A percentile compares a stretch with the other conserved stretches of the same genome.
These are phyloP conservation scores for Cymbopogon citratus DNA, from an alignment of 176 grass and related monocot genomes.

Conservation along the genomic window DNA sequence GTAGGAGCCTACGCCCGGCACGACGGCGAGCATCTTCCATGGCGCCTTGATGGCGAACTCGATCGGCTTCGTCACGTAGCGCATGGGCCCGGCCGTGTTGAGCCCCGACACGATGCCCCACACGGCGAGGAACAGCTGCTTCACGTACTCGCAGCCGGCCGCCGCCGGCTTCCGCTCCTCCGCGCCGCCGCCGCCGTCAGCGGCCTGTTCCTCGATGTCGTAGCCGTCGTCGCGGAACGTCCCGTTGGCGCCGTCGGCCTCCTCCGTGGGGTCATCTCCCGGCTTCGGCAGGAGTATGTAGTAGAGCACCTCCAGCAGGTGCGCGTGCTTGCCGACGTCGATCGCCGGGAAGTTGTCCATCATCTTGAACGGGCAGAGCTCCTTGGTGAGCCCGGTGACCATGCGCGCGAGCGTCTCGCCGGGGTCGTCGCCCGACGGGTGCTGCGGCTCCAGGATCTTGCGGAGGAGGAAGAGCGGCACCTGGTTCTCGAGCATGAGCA, in stretches of 20 bases:
- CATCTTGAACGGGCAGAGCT: constrained; percentile 78
- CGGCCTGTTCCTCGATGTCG: constrained; percentile 49
- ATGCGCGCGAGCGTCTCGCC: constrained; percentile 40
- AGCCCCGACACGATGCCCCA: constrained; percentile 39
- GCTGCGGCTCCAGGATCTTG: constrained; percentile 58
- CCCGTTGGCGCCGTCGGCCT: neutral
- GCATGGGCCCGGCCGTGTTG: constrained; percentile 35
- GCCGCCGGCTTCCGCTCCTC: neutral
- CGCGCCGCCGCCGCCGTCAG: neutral
- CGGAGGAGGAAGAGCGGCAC: constrained; percentile 64
- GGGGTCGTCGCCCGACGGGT: constrained; percentile 30
- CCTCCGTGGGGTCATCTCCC: neutral
- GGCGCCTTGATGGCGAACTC: constrained; percentile 61
- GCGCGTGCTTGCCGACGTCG: constrained; percentile 45
- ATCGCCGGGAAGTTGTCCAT: constrained; percentile 46
- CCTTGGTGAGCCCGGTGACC: constrained; percentile 59
- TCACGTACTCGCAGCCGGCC: constrained; percentile 32
- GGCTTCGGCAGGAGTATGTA: constrained; percentile 49
- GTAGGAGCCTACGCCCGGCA: constrained; percentile 54
- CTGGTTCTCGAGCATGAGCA: constrained; percentile 93
- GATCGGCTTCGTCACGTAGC: constrained; percentile 45
- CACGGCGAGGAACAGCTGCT: constrained; percentile 43
- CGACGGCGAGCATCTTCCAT: constrained; percentile 71
- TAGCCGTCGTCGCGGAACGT: constrained; percentile 20
- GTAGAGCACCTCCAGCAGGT: constrained; percentile 79